Evolutionary conservation across 176 grass and related monocot species (phyloP).

Genomic region (Typha latifolia): DNA sequence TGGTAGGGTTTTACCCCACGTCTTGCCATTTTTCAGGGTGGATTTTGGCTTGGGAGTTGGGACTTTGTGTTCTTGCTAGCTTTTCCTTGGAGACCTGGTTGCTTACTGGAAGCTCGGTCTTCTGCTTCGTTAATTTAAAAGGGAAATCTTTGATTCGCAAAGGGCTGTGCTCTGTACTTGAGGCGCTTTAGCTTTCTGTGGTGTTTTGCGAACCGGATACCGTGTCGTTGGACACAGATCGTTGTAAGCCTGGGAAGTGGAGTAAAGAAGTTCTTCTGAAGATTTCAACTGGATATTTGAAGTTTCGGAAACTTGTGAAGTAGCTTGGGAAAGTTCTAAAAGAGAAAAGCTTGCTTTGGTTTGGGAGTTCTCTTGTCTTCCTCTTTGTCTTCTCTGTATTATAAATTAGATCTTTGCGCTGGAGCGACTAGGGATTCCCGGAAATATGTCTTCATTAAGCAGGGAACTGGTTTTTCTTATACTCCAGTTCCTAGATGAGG

Average conservation of each 20-base stretch:
- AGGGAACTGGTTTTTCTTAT: conserved; percentile 31
- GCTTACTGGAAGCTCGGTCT: too few relatives aligned
- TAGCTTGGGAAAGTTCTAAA: too few relatives aligned
- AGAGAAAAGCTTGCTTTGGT: too few relatives aligned
- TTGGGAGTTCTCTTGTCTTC: not conserved
- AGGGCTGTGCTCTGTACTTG: not conserved
- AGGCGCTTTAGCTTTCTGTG: not conserved
- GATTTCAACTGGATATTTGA: too few relatives aligned
- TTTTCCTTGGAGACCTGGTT: too few relatives aligned
- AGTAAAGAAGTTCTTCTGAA: too few relatives aligned
- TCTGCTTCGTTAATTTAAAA: too few relatives aligned
- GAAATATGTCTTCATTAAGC: conserved; percentile 25
- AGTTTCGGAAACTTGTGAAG: too few relatives aligned
- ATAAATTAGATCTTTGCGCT: conserved; percentile 9
- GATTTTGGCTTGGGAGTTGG: conserved; percentile 1
- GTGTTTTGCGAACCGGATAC: not conserved
- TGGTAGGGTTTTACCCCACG: conserved; percentile 2
- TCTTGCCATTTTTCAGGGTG: not conserved
- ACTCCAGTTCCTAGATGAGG: conserved; percentile 25
- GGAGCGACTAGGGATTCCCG: conserved; percentile 15
- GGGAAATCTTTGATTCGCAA: too few relatives aligned
- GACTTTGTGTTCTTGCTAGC: not conserved
- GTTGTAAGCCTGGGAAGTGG: too few relatives aligned
- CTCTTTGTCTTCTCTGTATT: not conserved
- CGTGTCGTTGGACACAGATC: too few relatives aligned